Evolutionary conservation across 2,329 filamentous ascomycete genomes (phyloP), one percentile per base, ranked within the genome.

Genomic region (Pezicula carpinea): DNA sequence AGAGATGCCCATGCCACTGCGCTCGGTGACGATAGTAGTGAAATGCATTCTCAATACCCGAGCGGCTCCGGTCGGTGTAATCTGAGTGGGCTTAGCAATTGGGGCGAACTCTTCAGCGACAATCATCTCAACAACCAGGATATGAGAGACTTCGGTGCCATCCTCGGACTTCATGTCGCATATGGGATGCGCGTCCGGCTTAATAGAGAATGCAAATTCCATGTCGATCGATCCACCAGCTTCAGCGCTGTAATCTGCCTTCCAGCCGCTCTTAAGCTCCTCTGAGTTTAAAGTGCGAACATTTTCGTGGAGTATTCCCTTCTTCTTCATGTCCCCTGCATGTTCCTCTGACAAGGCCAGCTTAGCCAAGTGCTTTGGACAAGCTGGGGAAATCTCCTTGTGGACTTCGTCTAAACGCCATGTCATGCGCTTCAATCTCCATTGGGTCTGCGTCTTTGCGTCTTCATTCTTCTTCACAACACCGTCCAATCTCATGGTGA

Each of bases 31-130:
- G 48, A 82, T 74, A 44, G 93, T 76, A 59, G 80, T 82, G 72
- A 96, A 97, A 65, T 95, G 89, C 79, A 96, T 96, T 55, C 92
- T 80, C 51, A 99, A 74, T 44, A 97, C 92, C 53, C 92, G 82
- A 0, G 92, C 93, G 2, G 90, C 87, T 51, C 92, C 92, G 0
- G 92, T 96, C 42, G 91, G 89, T 0, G 89, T 91, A 40, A 88
- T 79, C 43, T 89, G 74, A 44, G 72, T 69, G 2, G 77, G 75
- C 64, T 83, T 84, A 50, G 81, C 83, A 62, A 85, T 82, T 53
- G 85, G 86, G 0, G 77, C 79, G 72, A 89, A 93, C 66, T 97
- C 92, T 67, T 96, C 90, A 2, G 88, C 87, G 18, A 99, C 90
- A 42, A 97, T 90, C 72, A 97, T 82, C 70, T 99, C 92, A 48